phyloP scores from a whole-genome alignment of 202 grass and related monocot species.

The Cymbopogon flexuosus region DNA sequence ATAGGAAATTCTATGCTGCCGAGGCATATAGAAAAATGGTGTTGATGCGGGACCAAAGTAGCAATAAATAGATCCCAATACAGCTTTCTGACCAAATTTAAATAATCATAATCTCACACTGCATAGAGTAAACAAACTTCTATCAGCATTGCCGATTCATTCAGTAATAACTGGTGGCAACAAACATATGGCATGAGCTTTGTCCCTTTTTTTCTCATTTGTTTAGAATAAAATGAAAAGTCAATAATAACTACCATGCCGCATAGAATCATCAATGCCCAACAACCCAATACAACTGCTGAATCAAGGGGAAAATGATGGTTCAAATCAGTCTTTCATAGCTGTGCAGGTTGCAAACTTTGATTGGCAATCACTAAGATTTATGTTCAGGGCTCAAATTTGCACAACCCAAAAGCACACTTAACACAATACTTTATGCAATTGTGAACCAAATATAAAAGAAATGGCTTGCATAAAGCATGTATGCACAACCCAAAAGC shows the following conservation, averaged over 20 bases:
- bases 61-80: conserved; percentile 11
- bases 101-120: neutral
- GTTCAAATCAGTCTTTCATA: neutral
- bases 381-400: neutral
- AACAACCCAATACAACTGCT: neutral
- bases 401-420: neutral
- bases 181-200: neutral
- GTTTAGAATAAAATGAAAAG: neutral
- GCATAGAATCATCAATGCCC: neutral
- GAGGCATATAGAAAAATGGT: neutral
- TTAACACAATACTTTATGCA: neutral
- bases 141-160: neutral
- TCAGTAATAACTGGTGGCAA: neutral
- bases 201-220: neutral
- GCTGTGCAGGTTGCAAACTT: neutral
- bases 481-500: neutral
- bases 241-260: neutral
- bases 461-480: neutral
- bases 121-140: conserved; percentile 2
- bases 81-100: neutral
- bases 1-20: neutral
- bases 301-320: neutral
- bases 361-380: neutral
- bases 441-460: neutral
- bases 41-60: conserved; percentile 2